Evolutionary conservation across 2,329 filamentous ascomycete genomes (phyloP), one percentile per base, ranked within the genome.

Genomic region (Exophiala phaeomuriformis): DNA sequence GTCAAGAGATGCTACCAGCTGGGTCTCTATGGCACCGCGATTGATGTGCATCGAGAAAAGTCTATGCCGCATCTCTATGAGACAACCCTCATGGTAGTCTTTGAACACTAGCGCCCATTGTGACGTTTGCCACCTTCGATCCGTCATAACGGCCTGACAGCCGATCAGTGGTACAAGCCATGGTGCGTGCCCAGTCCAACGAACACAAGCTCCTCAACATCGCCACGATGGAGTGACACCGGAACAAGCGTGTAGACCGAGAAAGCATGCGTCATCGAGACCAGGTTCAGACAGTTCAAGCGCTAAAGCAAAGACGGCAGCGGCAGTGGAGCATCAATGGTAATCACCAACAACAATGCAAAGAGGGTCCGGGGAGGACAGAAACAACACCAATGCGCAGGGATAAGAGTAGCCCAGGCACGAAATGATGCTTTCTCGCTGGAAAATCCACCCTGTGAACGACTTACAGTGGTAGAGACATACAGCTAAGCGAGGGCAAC

Each of bases 51-150:
- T 19, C 19, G 19, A 19, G 19, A 2, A 19, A 19, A 19, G 1
- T 19, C 19, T 2, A 19, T 19, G 19, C 19, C 1, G 19, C 19
- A 19, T 19, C 19, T 19, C 19, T 19, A 1, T 19, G 19, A 19
- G 19, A 19, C 19, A 19, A 19, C 2, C 1, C 19, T 19, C 19
- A 19, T 19, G 2, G 19, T 19, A 19, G 19, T 19, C 19, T 19
- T 36, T 2, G n/a, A 36, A 7, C 1, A 36, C 33, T 36, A 19
- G 33, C n/a, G 7, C 1, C 33, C 33, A 36, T 7, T 1, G 5
- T 39, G n/a, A 5, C 41, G 28, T 53, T 58, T 47, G 56, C 56
- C 56, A 58, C 53, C 54, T 12, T 27, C 12, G n/a, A 44, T 43
- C 46, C 28, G 35, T 52, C 48, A 55, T 43, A 19, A 19, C 19